Evolutionary conservation across 805 yeast genomes (phyloP).

Genomic region (Yamadazyma endophytica): DNA sequence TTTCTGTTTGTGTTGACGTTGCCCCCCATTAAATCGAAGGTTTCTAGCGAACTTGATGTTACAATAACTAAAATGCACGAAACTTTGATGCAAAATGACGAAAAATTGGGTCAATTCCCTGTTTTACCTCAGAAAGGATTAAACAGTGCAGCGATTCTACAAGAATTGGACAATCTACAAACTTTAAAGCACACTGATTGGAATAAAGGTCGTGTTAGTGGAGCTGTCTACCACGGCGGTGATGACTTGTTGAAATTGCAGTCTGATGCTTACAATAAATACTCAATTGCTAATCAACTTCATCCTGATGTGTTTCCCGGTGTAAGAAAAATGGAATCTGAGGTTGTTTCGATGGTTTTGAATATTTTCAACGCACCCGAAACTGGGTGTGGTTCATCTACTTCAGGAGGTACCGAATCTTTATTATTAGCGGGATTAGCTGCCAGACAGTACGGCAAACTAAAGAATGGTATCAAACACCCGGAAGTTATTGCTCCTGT

Average conservation of each 20-base stretch:
- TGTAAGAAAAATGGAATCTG: slow-evolving; percentile 93
- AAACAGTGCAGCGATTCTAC: slow-evolving; percentile 39
- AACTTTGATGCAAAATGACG: slow-evolving; percentile 54
- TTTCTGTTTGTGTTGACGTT: slow-evolving; percentile 35
- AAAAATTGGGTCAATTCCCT: slow-evolving; percentile 38
- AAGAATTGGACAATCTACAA: slow-evolving; percentile 48
- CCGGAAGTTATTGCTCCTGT: slow-evolving; percentile 90
- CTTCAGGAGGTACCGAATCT: slow-evolving; percentile 96
- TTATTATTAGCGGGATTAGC: slow-evolving; percentile 79
- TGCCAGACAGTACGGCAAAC: slow-evolving; percentile 73
- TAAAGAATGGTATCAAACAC: slow-evolving; percentile 48
- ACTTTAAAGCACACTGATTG: slow-evolving; percentile 67
- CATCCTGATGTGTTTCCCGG: slow-evolving; percentile 98
- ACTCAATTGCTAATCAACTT: slow-evolving; percentile 85
- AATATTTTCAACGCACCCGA: slow-evolving; percentile 75
- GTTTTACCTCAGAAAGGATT: slow-evolving; percentile 62
- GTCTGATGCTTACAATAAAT: slow-evolving; percentile 68
- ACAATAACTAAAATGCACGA: slow-evolving; percentile 49
- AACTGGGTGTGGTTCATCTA: slow-evolving; percentile 62
- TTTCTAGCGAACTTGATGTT: slow-evolving; percentile 55
- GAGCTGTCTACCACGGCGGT: slow-evolving; percentile 97
- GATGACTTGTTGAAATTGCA: slow-evolving; percentile 70
- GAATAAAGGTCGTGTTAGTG: slow-evolving; percentile 83
- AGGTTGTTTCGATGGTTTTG: slow-evolving; percentile 88
- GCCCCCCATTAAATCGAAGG: slow-evolving; percentile 52